These are phyloP conservation scores for Phytophthora quininea DNA, from an alignment of 352 stramenopile genomes.

Conservation along the genomic window DNA sequence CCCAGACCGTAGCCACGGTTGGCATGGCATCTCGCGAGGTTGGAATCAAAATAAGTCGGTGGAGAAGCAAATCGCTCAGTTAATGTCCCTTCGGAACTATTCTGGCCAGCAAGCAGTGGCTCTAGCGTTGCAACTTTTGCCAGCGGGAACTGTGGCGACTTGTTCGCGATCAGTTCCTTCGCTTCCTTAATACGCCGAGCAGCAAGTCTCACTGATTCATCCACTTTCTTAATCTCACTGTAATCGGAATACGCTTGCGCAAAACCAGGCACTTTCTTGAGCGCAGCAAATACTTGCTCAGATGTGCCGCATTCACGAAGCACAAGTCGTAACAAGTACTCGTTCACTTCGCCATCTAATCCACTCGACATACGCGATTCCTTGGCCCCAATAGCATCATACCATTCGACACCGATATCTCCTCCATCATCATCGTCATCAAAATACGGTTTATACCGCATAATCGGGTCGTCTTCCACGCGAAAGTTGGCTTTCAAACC, in stretches of 20 bases:
- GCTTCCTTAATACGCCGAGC: slow-evolving; percentile 52
- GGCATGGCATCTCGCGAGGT: slow-evolving; percentile 42
- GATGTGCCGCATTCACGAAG: slow-evolving; percentile 57
- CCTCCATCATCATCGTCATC: slow-evolving; percentile 89
- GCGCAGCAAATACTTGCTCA: slow-evolving; percentile 61
- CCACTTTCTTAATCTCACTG: slow-evolving; percentile 66
- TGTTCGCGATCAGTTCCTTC: slow-evolving; percentile 38
- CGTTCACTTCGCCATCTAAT: slow-evolving; percentile 69
- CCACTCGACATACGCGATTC: slow-evolving; percentile 46
- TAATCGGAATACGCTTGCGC: slow-evolving; percentile 71
- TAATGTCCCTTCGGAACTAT: slow-evolving; percentile 28
- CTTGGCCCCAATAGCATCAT: slow-evolving; percentile 55
- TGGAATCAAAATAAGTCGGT: slow-evolving; percentile 75
- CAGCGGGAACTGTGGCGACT: slow-evolving; percentile 28
- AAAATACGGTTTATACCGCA: slow-evolving; percentile 92
- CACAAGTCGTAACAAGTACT: slow-evolving; percentile 74
- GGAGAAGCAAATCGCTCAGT: slow-evolving; percentile 51
- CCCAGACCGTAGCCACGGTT: slow-evolving; percentile 48
- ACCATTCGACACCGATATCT: slow-evolving; percentile 75
- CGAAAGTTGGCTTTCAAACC: slow-evolving; percentile 75
- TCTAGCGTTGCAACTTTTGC: slow-evolving; percentile 46
- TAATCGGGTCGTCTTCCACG: slow-evolving; percentile 88
- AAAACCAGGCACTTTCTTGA: slow-evolving; percentile 66
- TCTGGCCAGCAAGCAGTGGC: slow-evolving; percentile 26
- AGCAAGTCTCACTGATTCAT: slow-evolving; percentile 46